A percentile compares a stretch with the other conserved stretches of the same genome.
Evolutionary conservation across 2,329 filamentous ascomycete genomes (phyloP).

Genomic region (Colletotrichum destructivum): DNA sequence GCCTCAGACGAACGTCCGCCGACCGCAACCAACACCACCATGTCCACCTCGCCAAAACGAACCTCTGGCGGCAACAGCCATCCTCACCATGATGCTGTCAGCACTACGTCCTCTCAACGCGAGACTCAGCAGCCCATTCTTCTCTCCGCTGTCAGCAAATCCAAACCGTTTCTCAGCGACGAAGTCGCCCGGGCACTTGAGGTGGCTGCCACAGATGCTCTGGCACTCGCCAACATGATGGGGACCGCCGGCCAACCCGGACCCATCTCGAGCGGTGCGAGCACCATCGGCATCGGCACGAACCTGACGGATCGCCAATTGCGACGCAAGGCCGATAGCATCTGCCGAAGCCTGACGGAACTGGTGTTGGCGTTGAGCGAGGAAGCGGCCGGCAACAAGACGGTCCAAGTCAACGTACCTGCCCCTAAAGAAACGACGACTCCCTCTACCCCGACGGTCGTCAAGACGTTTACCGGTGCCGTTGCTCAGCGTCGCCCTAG

Average conservation of each 20-base stretch:
- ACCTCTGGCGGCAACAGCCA: conserved; percentile 64
- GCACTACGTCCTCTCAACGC: conserved; percentile 59
- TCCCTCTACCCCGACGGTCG: conserved; percentile 62
- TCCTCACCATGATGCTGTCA: conserved; percentile 62
- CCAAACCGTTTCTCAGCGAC: conserved; percentile 76
- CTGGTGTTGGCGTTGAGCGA: conserved; percentile 88
- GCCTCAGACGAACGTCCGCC: conserved; percentile 85
- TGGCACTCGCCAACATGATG: conserved; percentile 84
- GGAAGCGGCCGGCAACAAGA: conserved; percentile 59
- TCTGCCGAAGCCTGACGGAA: conserved; percentile 94
- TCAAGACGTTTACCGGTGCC: conserved; percentile 55
- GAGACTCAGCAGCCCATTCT: conserved; percentile 81
- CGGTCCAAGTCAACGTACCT: conserved; percentile 44
- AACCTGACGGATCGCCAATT: conserved; percentile 85
- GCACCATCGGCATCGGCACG: conserved; percentile 69
- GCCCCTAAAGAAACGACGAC: conserved; percentile 46
- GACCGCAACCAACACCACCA: conserved; percentile 93
- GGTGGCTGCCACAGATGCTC: conserved; percentile 83
- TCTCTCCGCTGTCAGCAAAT: conserved; percentile 84
- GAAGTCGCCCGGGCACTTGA: conserved; percentile 87
- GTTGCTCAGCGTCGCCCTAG: conserved; percentile 59
- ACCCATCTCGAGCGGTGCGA: conserved; percentile 77
- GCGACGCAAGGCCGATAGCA: conserved; percentile 89
- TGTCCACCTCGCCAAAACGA: conserved; percentile 90
- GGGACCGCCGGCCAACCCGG: conserved; percentile 79